These are phyloP conservation scores for Phytophthora vignae DNA, from an alignment of 352 stramenopile species.

Conservation along the genomic window DNA sequence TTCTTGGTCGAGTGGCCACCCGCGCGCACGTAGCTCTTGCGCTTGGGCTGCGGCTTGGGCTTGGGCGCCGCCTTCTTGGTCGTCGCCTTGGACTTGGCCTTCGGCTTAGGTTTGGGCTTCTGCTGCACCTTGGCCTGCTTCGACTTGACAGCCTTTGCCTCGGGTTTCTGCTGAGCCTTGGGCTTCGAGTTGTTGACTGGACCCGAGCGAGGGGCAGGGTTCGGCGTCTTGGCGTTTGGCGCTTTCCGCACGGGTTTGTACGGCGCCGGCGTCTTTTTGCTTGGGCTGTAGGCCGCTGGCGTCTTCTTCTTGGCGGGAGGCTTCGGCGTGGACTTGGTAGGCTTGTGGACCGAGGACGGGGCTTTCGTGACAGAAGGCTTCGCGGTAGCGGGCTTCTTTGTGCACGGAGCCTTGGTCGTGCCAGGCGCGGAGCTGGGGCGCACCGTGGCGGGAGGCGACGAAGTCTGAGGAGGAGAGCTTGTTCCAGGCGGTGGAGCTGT, in stretches of 20 bases:
- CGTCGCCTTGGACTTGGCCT: neutral
- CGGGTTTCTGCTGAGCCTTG: neutral
- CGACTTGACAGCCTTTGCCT: neutral
- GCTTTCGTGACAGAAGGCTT: neutral
- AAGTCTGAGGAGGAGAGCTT: neutral
- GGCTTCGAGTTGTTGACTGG: neutral
- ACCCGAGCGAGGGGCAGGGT: too few species aligned
- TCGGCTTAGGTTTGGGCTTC: neutral
- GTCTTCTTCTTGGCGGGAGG: neutral
- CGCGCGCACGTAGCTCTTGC: neutral
- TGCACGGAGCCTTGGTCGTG: neutral
- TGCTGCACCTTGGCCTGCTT: neutral
- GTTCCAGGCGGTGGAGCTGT: neutral
- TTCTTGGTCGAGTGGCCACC: neutral
- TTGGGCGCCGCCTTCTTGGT: neutral
- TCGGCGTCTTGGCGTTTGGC: neutral
- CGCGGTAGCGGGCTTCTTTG: neutral
- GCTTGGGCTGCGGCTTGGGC: neutral
- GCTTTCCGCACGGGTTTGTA: neutral
- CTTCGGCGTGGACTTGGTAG: neutral
- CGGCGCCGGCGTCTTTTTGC: neutral
- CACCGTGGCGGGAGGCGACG: neutral
- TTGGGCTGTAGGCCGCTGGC: neutral
- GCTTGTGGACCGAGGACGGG: neutral
- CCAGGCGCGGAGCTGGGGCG: neutral